These are phyloP conservation scores for Penicillium sp. DNA, from an alignment of 2,329 filamentous ascomycete species.

Conservation along the genomic window DNA sequence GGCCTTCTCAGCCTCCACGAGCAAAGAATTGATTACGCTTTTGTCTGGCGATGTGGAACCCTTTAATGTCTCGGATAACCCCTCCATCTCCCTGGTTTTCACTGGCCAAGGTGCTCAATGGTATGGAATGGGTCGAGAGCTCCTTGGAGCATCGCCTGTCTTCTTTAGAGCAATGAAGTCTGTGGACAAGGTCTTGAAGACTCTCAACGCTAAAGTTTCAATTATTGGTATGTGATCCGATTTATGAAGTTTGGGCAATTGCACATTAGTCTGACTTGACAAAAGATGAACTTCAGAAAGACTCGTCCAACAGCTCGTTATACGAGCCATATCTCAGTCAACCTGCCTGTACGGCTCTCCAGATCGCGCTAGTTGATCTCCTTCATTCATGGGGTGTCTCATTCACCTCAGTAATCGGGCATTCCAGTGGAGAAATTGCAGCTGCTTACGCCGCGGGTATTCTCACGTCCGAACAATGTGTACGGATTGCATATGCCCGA, in stretches of 20 bases:
- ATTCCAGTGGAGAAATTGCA: slow-evolving; percentile 36
- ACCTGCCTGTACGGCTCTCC: slow-evolving; percentile 33
- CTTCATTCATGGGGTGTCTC: slow-evolving; percentile 28
- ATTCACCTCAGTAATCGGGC: slow-evolving; percentile 30
- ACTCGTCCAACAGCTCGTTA: slow-evolving; percentile 20
- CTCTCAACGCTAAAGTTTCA: slow-evolving; percentile 23
- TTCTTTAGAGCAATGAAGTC: slow-evolving; percentile 20
- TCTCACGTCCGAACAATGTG: slow-evolving; percentile 21
- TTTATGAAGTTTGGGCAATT: not conserved
- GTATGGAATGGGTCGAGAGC: slow-evolving; percentile 36
- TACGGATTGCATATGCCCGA: slow-evolving; percentile 28
- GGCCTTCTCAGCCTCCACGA: slow-evolving; percentile 16
- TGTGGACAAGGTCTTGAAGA: slow-evolving; percentile 20
- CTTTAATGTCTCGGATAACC: slow-evolving; percentile 19
- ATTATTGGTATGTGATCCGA: slow-evolving; percentile 25
- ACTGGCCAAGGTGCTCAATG: slow-evolving; percentile 42
- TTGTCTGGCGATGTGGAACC: slow-evolving; percentile 16
- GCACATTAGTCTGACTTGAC: not conserved
- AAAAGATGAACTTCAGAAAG: slow-evolving; percentile 25
- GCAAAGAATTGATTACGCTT: slow-evolving; percentile 15
- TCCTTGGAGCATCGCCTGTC: slow-evolving; percentile 26
- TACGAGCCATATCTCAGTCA: slow-evolving; percentile 33
- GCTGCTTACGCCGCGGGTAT: slow-evolving; percentile 35
- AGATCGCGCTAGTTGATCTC: slow-evolving; percentile 33
- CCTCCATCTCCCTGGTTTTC: slow-evolving; percentile 36